A percentile compares a stretch with the other conserved stretches of the same genome.
Evolutionary conservation across 495 filamentous ascomycete species (phyloP).

Genomic region (Penicillium nucicola): DNA sequence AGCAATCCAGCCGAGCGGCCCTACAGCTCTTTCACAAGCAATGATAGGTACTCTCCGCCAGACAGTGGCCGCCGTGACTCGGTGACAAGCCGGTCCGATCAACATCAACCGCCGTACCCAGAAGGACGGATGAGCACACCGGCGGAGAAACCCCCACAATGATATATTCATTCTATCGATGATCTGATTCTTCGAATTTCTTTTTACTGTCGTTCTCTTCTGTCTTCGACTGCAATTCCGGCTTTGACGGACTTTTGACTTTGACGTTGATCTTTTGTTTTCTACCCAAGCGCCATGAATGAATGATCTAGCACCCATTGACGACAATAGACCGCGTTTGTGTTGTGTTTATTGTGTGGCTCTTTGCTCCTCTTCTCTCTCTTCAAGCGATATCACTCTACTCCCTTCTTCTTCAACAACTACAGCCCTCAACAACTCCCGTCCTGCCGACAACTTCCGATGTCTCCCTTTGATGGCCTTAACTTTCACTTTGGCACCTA

Average conservation of each 20-base stretch:
- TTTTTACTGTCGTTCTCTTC: background rate
- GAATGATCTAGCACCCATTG: constrained; percentile 19
- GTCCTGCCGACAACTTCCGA: background rate
- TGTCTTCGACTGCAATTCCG: background rate
- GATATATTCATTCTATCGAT: background rate
- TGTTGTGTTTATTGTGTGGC: constrained; percentile 19
- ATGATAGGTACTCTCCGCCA: constrained; percentile 28
- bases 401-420: too few species aligned
- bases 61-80: constrained; percentile 30
- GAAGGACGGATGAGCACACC: constrained; percentile 14
- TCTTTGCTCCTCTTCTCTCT: background rate
- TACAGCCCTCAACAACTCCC: background rate
- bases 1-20: constrained; percentile 15
- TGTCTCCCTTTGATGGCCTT: background rate
- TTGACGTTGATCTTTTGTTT: background rate
- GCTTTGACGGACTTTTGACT: background rate
- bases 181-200: background rate
- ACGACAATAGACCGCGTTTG: constrained; percentile 26
- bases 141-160: constrained; percentile 18
- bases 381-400: background rate
- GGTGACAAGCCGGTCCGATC: constrained; percentile 13
- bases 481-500: background rate
- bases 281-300: constrained; percentile 16
- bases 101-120: constrained; percentile 6
- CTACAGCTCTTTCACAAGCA: constrained; percentile 11